A percentile compares a stretch with the other conserved stretches of the same genome.
These are phyloP conservation scores for Wickerhamiella sorbophila DNA, from an alignment of 805 yeast genomes.

Conservation along the genomic window DNA sequence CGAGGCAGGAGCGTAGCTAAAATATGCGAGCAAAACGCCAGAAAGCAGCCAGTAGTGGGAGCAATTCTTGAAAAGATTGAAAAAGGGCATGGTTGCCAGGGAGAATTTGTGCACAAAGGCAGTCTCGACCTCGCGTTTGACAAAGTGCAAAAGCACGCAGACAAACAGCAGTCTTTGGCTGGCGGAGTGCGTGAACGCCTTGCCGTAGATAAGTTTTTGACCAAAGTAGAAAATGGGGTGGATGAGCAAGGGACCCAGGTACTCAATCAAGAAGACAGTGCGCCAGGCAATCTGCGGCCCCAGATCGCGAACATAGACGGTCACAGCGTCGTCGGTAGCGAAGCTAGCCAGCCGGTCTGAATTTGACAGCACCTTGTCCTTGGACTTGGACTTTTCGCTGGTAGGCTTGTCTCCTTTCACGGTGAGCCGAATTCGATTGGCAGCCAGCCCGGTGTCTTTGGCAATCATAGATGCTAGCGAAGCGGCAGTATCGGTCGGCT, in stretches of 20 bases:
- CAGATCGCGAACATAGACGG: conserved; percentile 63
- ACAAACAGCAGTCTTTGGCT: conserved; percentile 42
- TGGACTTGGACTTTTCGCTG: conserved; percentile 19
- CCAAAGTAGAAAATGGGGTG: conserved; percentile 45
- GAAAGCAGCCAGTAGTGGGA: conserved; percentile 87
- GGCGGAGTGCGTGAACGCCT: conserved; percentile 28
- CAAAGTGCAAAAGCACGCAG: conserved; percentile 57
- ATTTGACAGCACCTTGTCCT: conserved; percentile 31
- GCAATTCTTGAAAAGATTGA: conserved; percentile 77
- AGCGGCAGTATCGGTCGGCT: neutral
- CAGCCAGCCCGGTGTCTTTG: conserved; percentile 31
- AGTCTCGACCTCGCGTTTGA: conserved; percentile 84
- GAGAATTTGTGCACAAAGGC: conserved; percentile 74
- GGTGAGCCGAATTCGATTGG: conserved; percentile 45
- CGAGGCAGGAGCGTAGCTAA: conserved; percentile 33
- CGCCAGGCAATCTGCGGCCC: conserved; percentile 92
- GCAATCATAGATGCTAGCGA: conserved; percentile 31
- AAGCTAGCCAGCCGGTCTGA: conserved; percentile 34
- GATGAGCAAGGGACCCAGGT: conserved; percentile 74
- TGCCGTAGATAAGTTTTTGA: conserved; percentile 26
- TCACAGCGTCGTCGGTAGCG: conserved; percentile 27
- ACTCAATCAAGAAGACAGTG: conserved; percentile 78
- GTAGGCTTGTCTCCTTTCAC: conserved; percentile 9
- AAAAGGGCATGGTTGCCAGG: conserved; percentile 80
- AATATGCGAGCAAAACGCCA: conserved; percentile 45